A percentile compares a stretch with the other conserved stretches of the same genome.
These are phyloP conservation scores for Collybia sordida DNA, from an alignment of 768 basidiomycete genomes.

Conservation along the genomic window DNA sequence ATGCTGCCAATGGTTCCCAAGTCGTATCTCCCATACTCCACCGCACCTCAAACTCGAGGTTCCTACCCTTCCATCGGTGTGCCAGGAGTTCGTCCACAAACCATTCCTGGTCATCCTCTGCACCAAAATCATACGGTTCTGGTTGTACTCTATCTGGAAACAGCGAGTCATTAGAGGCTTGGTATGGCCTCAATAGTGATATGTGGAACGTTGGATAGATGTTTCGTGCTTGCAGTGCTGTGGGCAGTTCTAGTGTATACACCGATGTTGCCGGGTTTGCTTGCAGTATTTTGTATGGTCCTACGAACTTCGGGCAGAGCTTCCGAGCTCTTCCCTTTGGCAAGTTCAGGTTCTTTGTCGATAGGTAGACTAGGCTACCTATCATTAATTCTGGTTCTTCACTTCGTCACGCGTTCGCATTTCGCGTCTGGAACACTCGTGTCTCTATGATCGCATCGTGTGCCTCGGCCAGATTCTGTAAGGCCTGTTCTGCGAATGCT, in stretches of 20 bases:
- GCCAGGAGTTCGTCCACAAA: no score
- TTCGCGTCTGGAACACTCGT: slow-evolving; percentile 21
- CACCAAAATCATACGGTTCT: no score
- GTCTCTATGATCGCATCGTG: slow-evolving; percentile 38
- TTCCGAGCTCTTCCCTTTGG: slow-evolving; percentile 28
- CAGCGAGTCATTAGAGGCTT: neutral
- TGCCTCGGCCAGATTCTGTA: slow-evolving; percentile 21
- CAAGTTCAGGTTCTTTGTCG: slow-evolving; percentile 33
- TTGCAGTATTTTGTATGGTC: slow-evolving; percentile 24
- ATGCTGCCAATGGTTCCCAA: neutral
- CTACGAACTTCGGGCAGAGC: slow-evolving; percentile 31
- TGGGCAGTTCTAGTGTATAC: slow-evolving; percentile 8
- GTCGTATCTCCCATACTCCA: no score
- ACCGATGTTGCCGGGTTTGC: slow-evolving; percentile 1
- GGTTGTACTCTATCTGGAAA: slow-evolving; percentile 10
- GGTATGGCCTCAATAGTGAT: slow-evolving; percentile 1
- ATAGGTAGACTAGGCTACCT: no score
- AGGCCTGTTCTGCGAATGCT: slow-evolving; percentile 20
- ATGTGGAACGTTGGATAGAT: slow-evolving; percentile 7
- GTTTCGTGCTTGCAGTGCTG: neutral
- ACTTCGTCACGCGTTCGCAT: slow-evolving; percentile 22
- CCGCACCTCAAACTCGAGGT: neutral
- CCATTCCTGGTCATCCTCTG: no score
- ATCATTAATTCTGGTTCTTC: slow-evolving; percentile 29
- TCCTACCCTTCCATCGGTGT: neutral